These are phyloP conservation scores for Macroventuria anomochaeta DNA, from an alignment of 2,329 filamentous ascomycete genomes.

Conservation along the genomic window DNA sequence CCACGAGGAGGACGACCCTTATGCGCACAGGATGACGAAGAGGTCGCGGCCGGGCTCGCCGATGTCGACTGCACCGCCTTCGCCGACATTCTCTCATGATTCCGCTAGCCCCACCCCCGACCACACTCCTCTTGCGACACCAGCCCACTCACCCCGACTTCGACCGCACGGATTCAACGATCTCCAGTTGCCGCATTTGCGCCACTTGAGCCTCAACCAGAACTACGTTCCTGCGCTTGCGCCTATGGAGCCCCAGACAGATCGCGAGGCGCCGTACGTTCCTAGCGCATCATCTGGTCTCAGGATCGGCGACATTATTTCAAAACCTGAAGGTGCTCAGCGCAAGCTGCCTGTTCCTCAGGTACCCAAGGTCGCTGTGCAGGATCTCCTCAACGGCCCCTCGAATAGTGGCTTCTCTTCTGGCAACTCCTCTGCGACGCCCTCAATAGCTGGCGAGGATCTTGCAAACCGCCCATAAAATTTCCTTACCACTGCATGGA, in stretches of 20 bases:
- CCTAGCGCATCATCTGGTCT: constrained; percentile 69
- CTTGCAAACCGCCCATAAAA: constrained; percentile 46
- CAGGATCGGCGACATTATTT: constrained; percentile 91
- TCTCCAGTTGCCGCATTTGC: constrained; percentile 85
- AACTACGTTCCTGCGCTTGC: constrained; percentile 66
- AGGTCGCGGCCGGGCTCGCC: constrained; percentile 92
- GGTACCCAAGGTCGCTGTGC: constrained; percentile 85
- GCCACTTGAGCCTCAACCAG: constrained; percentile 72
- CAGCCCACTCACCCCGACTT: constrained; percentile 90
- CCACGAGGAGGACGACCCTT: constrained; percentile 82
- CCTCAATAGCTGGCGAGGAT: constrained; percentile 72
- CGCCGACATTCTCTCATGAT: constrained; percentile 94
- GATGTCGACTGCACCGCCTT: constrained; percentile 93
- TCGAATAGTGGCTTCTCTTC: constrained; percentile 69
- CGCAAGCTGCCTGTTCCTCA: constrained; percentile 90
- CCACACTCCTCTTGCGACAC: constrained; percentile 97
- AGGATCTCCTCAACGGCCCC: constrained; percentile 74
- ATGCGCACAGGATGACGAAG: constrained; percentile 78
- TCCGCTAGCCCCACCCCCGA: constrained; percentile 94
- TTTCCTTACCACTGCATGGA: constrained; percentile 30
- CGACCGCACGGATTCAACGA: constrained; percentile 74
- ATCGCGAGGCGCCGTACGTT: constrained; percentile 65
- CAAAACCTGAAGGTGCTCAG: constrained; percentile 82
- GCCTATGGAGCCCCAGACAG: constrained; percentile 72
- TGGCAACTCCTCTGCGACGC: constrained; percentile 77